Percentiles rank a stretch among this genome's conserved stretches.
These are phyloP conservation scores for Epithele typhae DNA, from an alignment of 768 basidiomycete genomes.

Conservation along the genomic window DNA sequence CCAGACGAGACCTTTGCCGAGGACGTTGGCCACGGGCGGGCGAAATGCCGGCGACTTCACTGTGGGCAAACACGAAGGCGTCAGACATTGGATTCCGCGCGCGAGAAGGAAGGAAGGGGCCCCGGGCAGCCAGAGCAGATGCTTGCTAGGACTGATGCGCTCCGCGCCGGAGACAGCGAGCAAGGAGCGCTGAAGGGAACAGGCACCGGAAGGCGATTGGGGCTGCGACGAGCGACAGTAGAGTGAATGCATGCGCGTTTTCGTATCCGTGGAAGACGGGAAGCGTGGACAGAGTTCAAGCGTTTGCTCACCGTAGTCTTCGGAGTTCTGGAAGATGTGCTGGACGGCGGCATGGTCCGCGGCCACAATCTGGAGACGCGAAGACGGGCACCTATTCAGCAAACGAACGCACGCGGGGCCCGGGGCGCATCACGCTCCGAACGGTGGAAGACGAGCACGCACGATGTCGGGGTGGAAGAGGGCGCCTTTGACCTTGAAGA, in stretches of 20 bases:
- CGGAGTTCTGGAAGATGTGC: slow-evolving; percentile 34
- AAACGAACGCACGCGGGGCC: background rate
- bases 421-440: too few species aligned
- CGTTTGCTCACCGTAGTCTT: slow-evolving; percentile 26
- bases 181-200: too few species aligned
- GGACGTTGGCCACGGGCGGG: slow-evolving; percentile 22
- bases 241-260: too few species aligned
- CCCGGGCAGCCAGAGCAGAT: too few species aligned
- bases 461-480: slow-evolving; percentile 36
- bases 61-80: slow-evolving; percentile 1
- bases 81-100: too few species aligned
- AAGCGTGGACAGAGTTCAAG: background rate
- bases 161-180: too few species aligned
- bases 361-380: slow-evolving; percentile 23
- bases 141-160: too few species aligned
- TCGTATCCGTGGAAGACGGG: too few species aligned
- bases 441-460: slow-evolving; percentile 6
- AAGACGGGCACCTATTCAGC: slow-evolving; percentile 23
- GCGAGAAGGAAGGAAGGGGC: too few species aligned
- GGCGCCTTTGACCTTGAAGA: slow-evolving; percentile 36
- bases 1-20: slow-evolving; percentile 28
- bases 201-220: too few species aligned
- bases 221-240: too few species aligned
- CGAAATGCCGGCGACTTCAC: slow-evolving; percentile 26
- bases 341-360: slow-evolving; percentile 33